A percentile compares a stretch with the other conserved stretches of the same genome.
Evolutionary conservation across 179 eudicot genomes (phyloP).

Genomic region (Camellia oleifera): DNA sequence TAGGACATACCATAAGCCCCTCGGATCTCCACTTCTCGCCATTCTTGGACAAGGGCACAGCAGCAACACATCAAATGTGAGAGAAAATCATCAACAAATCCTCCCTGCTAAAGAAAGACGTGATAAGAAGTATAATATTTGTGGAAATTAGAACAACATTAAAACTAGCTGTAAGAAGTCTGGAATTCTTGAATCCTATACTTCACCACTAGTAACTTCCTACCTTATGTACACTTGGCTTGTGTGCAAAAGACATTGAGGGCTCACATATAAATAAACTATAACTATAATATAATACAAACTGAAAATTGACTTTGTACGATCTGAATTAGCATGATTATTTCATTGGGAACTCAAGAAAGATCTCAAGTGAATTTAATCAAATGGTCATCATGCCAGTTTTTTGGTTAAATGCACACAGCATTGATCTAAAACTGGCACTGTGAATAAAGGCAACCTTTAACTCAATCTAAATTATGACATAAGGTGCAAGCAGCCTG

Average conservation of each 20-base stretch:
- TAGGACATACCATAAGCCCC: constrained; percentile 52
- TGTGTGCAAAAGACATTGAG: too few species aligned
- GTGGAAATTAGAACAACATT: background rate
- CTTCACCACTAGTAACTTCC: too few species aligned
- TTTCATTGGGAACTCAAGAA: background rate
- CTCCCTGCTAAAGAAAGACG: constrained; percentile 51
- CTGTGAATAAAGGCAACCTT: background rate
- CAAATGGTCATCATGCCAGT: background rate
- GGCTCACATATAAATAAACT: too few species aligned
- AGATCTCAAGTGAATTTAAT: background rate
- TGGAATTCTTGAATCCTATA: background rate
- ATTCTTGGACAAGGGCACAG: constrained; percentile 98
- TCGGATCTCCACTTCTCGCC: constrained; percentile 86
- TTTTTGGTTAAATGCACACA: background rate
- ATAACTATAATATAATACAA: background rate
- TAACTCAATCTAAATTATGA: background rate
- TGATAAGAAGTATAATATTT: background rate
- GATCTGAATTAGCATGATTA: background rate
- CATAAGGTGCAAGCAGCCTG: background rate
- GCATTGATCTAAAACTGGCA: background rate
- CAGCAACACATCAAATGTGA: constrained; percentile 96
- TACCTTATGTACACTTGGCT: too few species aligned
- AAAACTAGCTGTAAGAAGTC: background rate
- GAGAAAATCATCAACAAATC: constrained; percentile 77
- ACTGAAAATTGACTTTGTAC: background rate